Evolutionary conservation across 352 stramenopile species (phyloP).

Genomic region (Elongisporangium undulatum): DNA sequence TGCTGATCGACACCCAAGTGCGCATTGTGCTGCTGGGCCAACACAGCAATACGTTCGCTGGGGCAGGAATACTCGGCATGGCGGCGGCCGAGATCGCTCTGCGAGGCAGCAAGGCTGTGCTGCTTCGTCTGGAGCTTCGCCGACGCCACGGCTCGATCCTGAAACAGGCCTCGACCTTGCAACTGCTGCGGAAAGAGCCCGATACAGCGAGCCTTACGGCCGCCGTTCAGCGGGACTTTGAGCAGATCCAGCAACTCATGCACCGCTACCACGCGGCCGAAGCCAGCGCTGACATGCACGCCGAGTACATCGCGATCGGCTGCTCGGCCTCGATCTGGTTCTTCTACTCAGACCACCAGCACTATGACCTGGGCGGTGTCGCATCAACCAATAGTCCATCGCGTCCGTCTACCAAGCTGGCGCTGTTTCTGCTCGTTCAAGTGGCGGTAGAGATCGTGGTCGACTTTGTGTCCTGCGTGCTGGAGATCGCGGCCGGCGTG

Average conservation of each 20-base stretch:
- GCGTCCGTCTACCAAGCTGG: neutral
- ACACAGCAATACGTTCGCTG: constrained; percentile 12
- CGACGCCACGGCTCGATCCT: neutral
- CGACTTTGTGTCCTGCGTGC: constrained; percentile 19
- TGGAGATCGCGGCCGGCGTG: constrained; percentile 25
- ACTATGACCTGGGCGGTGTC: constrained; percentile 13
- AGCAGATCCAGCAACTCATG: constrained; percentile 11
- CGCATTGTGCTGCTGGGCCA: constrained; percentile 11
- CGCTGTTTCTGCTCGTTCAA: constrained; percentile 13
- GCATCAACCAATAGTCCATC: neutral
- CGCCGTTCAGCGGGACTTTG: neutral
- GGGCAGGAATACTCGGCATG: constrained; percentile 15
- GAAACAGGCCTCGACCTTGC: neutral
- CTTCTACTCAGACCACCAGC: constrained; percentile 22
- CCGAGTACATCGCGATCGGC: constrained; percentile 42
- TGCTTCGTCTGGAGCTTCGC: constrained; percentile 8
- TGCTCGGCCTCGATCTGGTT: constrained; percentile 22
- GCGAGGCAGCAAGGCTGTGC: constrained; percentile 17
- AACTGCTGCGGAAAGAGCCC: neutral
- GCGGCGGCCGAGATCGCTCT: constrained; percentile 19
- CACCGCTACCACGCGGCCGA: constrained; percentile 22
- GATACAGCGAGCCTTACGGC: constrained; percentile 1
- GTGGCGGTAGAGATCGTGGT: constrained; percentile 20
- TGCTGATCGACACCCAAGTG: constrained; percentile 23
- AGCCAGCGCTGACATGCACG: constrained; percentile 24